Evolutionary conservation across 345 rosid species (phyloP).

Genomic region (Populus deltoides): DNA sequence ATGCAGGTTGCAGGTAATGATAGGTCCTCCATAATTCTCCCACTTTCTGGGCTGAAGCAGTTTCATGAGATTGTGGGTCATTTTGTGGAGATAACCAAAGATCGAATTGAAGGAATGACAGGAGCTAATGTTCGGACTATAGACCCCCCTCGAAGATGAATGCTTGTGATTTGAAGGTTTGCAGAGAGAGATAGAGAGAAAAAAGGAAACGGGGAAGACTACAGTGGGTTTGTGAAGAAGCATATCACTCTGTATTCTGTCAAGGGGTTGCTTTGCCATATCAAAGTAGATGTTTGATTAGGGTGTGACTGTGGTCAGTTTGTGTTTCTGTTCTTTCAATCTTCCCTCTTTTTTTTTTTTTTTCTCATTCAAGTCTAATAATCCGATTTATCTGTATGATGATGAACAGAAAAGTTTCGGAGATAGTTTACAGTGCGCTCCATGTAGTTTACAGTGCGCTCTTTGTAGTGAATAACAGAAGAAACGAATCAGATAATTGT

Average conservation of each 20-base stretch:
- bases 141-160: conserved; percentile 90
- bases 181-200: not conserved
- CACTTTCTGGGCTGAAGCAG: conserved; percentile 87
- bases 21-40: conserved; percentile 92
- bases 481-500: conserved; percentile 25
- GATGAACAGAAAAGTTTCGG: conserved; percentile 30
- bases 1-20: conserved; percentile 92
- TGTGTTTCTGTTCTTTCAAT: conserved; percentile 31
- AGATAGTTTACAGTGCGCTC: conserved; percentile 23
- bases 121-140: conserved; percentile 84
- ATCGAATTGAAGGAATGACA: conserved; percentile 79
- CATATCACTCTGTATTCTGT: conserved; percentile 22
- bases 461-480: conserved; percentile 32
- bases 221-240: conserved; percentile 5
- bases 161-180: conserved; percentile 10
- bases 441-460: conserved; percentile 25
- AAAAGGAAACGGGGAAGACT: not conserved
- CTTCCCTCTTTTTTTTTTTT: not conserved
- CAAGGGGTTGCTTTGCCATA: conserved; percentile 28
- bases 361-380: conserved; percentile 45
- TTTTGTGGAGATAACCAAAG: conserved; percentile 94
- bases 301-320: conserved; percentile 37
- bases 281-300: conserved; percentile 32
- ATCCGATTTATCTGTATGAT: conserved; percentile 33
- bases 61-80: conserved; percentile 91